Evolutionary conservation across 305 asterid species (phyloP).

Genomic region (Fraxinus baroniana): DNA sequence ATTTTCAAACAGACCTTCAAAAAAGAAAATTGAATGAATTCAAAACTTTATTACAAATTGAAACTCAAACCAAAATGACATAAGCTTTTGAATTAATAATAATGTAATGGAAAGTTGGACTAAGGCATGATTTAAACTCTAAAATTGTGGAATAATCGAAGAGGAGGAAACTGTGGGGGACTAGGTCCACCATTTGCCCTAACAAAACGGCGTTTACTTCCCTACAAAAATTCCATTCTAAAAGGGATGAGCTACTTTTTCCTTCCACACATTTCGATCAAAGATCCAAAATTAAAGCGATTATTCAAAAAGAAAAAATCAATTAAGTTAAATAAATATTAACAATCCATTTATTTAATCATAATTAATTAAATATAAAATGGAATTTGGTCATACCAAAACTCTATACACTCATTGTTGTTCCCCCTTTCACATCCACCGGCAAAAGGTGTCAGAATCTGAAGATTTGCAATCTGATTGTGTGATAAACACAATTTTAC

Average conservation of each 20-base stretch:
- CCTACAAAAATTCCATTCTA: slow-evolving; percentile 40
- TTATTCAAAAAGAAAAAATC: neutral
- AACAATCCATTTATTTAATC: neutral
- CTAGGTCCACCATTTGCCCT: slow-evolving; percentile 54
- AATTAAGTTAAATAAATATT: neutral
- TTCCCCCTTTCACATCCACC: neutral
- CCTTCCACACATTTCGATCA: slow-evolving; percentile 32
- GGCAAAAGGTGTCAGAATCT: neutral
- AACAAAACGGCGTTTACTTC: slow-evolving; percentile 58
- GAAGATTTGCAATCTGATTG: slow-evolving; percentile 16
- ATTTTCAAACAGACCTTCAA: neutral
- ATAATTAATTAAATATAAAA: slow-evolving; percentile 19
- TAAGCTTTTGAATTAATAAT: neutral
- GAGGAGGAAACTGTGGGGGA: slow-evolving; percentile 9
- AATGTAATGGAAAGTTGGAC: neutral
- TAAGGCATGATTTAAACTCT: neutral
- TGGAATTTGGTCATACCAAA: slow-evolving; percentile 30
- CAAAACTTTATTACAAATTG: neutral
- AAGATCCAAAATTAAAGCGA: slow-evolving; percentile 46
- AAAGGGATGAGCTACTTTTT: slow-evolving; percentile 31
- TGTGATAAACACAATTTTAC: neutral
- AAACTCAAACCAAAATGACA: neutral
- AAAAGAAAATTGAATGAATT: neutral
- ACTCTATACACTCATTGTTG: slow-evolving; percentile 23
- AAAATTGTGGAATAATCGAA: neutral